These are phyloP conservation scores for Diaporthe velutina DNA, from an alignment of 2,329 filamentous ascomycete genomes.

Conservation along the genomic window DNA sequence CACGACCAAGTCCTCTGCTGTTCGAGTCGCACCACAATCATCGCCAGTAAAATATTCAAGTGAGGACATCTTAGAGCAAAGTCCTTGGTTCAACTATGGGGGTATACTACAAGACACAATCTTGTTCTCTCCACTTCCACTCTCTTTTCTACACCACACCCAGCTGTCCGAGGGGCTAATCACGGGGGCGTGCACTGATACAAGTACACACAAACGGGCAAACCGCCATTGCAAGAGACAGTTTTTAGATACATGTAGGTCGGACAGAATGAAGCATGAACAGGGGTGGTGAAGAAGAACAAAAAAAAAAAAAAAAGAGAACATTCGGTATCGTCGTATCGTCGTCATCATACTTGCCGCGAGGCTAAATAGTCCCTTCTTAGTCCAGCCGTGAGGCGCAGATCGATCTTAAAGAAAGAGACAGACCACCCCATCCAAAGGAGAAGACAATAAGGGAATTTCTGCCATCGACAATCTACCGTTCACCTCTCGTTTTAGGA, in stretches of 20 bases:
- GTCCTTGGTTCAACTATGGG: slow-evolving; percentile 5
- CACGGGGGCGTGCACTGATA: background rate
- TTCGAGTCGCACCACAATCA: background rate
- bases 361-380: slow-evolving; percentile 46
- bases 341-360: slow-evolving; percentile 46
- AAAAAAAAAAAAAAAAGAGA: slow-evolving; percentile 21
- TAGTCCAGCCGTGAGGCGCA: slow-evolving; percentile 49
- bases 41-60: background rate
- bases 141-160: too few relatives aligned
- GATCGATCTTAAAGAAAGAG: slow-evolving; percentile 46
- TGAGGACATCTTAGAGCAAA: background rate
- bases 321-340: slow-evolving; percentile 42
- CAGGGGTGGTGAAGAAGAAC: slow-evolving; percentile 9
- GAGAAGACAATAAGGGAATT: slow-evolving; percentile 20
- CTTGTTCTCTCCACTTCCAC: background rate
- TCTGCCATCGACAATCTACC: slow-evolving; percentile 6
- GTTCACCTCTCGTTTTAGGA: background rate
- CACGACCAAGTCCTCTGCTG: background rate
- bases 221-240: background rate
- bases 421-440: slow-evolving; percentile 20
- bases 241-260: background rate
- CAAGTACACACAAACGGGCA: background rate
- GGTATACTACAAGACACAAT: slow-evolving; percentile 15
- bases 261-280: slow-evolving; percentile 9
- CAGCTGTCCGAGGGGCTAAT: background rate